A percentile compares a stretch with the other conserved stretches of the same genome.
Conservation (phyloP, 1,139 yeast species). For the Protomyces inouyei region DNA sequence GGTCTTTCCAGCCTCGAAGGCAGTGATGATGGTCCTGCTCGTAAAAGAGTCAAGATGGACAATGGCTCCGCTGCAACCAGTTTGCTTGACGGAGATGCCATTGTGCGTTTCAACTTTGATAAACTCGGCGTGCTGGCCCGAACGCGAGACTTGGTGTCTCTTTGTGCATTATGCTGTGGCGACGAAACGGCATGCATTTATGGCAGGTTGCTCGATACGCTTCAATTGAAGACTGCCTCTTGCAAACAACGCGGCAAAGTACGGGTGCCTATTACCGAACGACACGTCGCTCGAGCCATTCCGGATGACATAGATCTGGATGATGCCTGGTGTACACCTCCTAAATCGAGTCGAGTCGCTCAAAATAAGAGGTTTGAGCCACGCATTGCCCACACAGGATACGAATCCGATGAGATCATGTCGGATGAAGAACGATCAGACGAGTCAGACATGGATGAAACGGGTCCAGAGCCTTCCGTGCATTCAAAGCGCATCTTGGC, state of each 20-base stretch:
- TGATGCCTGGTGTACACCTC: background rate
- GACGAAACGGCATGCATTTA: slow-evolving; percentile 62
- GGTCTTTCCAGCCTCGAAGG: background rate
- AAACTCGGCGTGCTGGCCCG: slow-evolving; percentile 67
- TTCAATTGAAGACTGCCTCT: slow-evolving; percentile 46
- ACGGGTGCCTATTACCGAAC: slow-evolving; percentile 39
- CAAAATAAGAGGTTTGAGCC: slow-evolving; percentile 33
- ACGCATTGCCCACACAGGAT: slow-evolving; percentile 9
- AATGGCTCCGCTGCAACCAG: slow-evolving; percentile 16
- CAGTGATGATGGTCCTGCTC: background rate
- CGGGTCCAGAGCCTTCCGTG: slow-evolving; percentile 31
- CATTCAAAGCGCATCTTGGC: slow-evolving; percentile 35
- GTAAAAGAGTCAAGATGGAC: slow-evolving; percentile 1
- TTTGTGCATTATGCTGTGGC: slow-evolving; percentile 69
- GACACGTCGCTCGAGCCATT: slow-evolving; percentile 37
- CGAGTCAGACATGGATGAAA: slow-evolving; percentile 36
- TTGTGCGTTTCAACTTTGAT: slow-evolving; percentile 59
- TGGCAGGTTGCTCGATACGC: slow-evolving; percentile 50
- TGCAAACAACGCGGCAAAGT: slow-evolving; percentile 35
- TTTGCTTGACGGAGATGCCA: slow-evolving; percentile 40
- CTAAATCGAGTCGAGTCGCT: slow-evolving; percentile 1
- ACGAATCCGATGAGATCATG: slow-evolving; percentile 28
- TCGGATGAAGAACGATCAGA: slow-evolving; percentile 34
- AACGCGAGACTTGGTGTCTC: slow-evolving; percentile 55
- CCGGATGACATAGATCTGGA: slow-evolving; percentile 36